Evolutionary conservation across 2,329 filamentous ascomycete species (phyloP), one percentile per base, ranked within the genome.

Genomic region (Aureobasidium sp.): DNA sequence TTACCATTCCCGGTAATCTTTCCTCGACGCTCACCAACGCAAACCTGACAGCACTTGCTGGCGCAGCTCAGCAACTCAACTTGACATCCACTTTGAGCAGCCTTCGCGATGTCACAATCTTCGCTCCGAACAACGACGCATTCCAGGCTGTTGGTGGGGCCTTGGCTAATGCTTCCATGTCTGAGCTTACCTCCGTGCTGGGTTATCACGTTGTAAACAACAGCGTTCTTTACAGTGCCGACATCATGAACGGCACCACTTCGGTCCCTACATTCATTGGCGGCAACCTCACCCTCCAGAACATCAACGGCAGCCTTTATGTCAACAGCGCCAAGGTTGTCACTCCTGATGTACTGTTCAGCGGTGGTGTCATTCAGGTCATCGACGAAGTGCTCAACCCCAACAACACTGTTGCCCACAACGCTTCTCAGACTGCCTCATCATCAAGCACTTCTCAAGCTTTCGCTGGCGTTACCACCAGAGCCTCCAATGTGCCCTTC

Each of bases 171-270:
- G 71, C 86, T 34, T 77, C 76, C 27, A 69, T 72, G 0, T 71
- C 78, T 5, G 71, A 83, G 15, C 75, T 88, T 1, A 71, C 77
- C 2, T 71, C 71, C 32, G 79, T 89, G 56, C 77, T 89, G 37
- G 74, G 78, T 29, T 90, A 90, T 73, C 87, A 90, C 70, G 78
- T 89, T 57, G 73, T 89, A 48, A 77, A 78, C 50, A 80, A 79
- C 50, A 77, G 77, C 9, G 78, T 86, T 1, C 75, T 75, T 60
- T 88, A 87, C 73, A 66, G 63, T 42, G 50, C 64, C 12, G 62
- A 61, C 41, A 41, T 66, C 27, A 39, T 12, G 20, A 27, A 44
- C 10, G 62, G 53, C 36, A 63, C 59, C 27, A 63, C 63, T 12
- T 57, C 59, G 4, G 67, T 79, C 17, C 64, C 66, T 8, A 73